A percentile compares a stretch with the other conserved stretches of the same genome.
Conservation (phyloP, 805 yeast genomes). For the Candida berthetii region DNA sequence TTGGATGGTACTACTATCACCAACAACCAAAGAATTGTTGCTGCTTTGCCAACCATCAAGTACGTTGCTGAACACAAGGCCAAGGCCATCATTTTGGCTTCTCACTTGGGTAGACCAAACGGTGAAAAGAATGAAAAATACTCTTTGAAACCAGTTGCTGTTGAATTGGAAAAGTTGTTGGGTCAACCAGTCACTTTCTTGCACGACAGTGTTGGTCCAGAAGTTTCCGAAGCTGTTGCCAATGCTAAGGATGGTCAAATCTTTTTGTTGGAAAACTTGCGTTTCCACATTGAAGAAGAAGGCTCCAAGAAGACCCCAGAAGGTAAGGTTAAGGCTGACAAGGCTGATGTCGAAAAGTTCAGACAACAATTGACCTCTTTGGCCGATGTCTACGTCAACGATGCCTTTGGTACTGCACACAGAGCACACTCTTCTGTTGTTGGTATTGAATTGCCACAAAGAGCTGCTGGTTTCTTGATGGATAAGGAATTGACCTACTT, state of each 20-base stretch:
- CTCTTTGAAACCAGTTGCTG: slow-evolving; percentile 91
- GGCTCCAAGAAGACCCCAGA: slow-evolving; percentile 91
- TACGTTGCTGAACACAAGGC: slow-evolving; percentile 91
- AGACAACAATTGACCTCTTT: slow-evolving; percentile 84
- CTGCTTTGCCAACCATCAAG: slow-evolving; percentile 97
- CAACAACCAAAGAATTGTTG: slow-evolving; percentile 99
- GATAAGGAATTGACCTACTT: slow-evolving; percentile 96
- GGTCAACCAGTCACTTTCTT: slow-evolving; percentile 74
- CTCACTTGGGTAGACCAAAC: slow-evolving; percentile 99
- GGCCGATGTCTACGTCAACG: slow-evolving; percentile 97
- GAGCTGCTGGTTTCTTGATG: slow-evolving; percentile 98
- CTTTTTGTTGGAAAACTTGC: slow-evolving; percentile 90
- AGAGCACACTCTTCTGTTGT: slow-evolving; percentile 99
- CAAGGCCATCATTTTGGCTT: slow-evolving; percentile 86
- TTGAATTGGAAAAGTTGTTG: slow-evolving; percentile 77
- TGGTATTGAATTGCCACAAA: slow-evolving; percentile 90
- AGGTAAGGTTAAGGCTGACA: slow-evolving; percentile 87
- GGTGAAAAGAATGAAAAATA: slow-evolving; percentile 83
- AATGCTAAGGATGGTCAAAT: slow-evolving; percentile 74
- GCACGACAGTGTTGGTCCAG: slow-evolving; percentile 86
- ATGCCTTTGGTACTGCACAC: slow-evolving; percentile 99
- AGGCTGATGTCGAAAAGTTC: slow-evolving; percentile 79
- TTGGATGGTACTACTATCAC: slow-evolving; percentile 95
- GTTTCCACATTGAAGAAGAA: slow-evolving; percentile 98
- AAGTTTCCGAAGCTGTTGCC: slow-evolving; percentile 77